Evolutionary conservation across 192 early-diverging fungal genomes (phyloP).

Genomic region (Umbelopsis ramanniana): DNA sequence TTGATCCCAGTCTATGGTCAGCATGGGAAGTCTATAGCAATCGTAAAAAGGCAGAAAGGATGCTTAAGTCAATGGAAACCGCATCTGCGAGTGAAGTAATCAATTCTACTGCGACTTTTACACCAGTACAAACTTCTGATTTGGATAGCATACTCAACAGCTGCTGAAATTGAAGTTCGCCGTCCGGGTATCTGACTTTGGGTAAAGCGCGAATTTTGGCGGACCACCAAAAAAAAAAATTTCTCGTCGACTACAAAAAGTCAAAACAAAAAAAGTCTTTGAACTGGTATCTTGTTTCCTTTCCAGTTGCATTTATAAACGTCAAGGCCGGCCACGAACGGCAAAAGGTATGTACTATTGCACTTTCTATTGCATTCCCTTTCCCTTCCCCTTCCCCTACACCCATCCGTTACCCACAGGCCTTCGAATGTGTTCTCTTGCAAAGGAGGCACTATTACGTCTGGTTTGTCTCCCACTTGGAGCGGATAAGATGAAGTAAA

Average conservation of each 20-base stretch:
- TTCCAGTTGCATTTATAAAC: neutral
- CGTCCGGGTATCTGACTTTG: too few relatives aligned
- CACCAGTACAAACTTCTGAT: too few relatives aligned
- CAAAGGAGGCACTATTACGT: slow-evolving; percentile 21
- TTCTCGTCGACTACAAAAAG: neutral
- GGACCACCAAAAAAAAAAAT: too few relatives aligned
- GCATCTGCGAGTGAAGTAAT: too few relatives aligned
- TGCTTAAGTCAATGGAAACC: too few relatives aligned
- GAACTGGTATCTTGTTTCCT: neutral
- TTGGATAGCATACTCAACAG: too few relatives aligned
- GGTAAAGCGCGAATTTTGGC: too few relatives aligned
- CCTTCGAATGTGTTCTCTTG: slow-evolving; percentile 23
- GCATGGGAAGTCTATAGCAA: neutral
- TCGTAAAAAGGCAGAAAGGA: neutral
- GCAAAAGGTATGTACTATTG: neutral
- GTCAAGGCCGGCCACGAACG: neutral
- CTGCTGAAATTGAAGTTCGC: too few relatives aligned
- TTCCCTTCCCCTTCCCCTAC: neutral
- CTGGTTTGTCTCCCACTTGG: slow-evolving; percentile 19
- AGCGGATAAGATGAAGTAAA: slow-evolving; percentile 24
- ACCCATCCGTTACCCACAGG: slow-evolving; percentile 22
- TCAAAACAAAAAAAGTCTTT: neutral
- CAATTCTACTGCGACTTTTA: too few relatives aligned
- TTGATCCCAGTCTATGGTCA: neutral
- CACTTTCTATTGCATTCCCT: neutral